phyloP scores from a whole-genome alignment of 345 rosid genomes.

The Nephelium lappaceum region DNA sequence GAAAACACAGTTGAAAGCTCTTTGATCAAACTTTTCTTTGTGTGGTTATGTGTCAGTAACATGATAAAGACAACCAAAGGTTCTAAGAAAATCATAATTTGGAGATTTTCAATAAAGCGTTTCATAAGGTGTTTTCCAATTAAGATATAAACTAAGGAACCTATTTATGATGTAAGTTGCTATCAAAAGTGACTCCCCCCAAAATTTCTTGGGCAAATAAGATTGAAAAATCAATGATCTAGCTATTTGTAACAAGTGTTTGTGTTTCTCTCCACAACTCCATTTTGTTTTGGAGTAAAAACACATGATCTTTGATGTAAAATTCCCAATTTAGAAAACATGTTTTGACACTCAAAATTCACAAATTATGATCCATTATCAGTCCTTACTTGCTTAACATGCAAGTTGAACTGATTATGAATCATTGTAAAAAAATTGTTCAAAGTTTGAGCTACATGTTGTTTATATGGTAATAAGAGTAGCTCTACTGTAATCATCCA shows the following conservation, averaged over 20 bases:
- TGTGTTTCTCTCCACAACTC: background rate
- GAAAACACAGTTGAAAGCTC: background rate
- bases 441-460: background rate
- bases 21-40: background rate
- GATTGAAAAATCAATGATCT: background rate
- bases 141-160: background rate
- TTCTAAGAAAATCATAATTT: background rate
- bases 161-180: background rate
- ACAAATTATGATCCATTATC: constrained; percentile 5
- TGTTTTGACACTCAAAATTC: background rate
- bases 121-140: background rate
- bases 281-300: background rate
- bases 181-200: background rate
- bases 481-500: background rate
- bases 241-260: background rate
- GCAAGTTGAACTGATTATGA: background rate
- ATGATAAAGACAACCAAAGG: background rate
- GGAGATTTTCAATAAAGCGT: background rate
- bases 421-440: background rate
- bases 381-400: background rate
- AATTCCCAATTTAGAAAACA: background rate
- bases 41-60: background rate
- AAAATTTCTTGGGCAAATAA: background rate
- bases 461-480: background rate
- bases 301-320: background rate